Base-by-base conservation (phyloP, 2,329 filamentous ascomycete species). In the Knufia petricola region DNA sequence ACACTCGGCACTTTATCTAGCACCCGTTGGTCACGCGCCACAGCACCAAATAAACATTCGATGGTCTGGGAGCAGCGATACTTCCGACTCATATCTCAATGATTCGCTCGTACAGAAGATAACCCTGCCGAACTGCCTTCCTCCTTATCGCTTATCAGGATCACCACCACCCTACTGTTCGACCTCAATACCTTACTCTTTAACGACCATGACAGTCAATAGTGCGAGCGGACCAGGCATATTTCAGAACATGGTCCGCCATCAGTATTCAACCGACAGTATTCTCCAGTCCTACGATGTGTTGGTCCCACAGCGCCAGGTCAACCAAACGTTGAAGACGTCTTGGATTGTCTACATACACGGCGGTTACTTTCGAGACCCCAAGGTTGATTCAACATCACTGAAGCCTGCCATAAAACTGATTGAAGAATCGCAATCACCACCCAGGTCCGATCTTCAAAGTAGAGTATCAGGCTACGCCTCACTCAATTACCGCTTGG, bases 321-420 rank as follows among this genome's bases (percentile, higher is more conserved):
- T 6, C n/a, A 31, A 24, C 9, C 17, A 42, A n/a, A 20, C 24
- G 32, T 4, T 36, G 24, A 20, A 19, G 17, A 50, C 46, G 32
- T 55, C 50, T 36, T 59, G 57, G 56, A 36, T 59, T 24, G 24
- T 59, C 47, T 71, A 68, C 52, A 69, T 74, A 50, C 71, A 74
- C 55, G 71, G 71, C 37, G 71, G 71, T 47, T 71, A 69, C 55
- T 74, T 71, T 66, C 65, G 71, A 37, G 71, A 73, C 52, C 69
- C 70, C 43, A 59, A 56, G 9, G 60, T 69, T 31, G 66, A 64
- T 10, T 59, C 65, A 2, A 48, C 54, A 6, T 60, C 61, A 1
- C 67, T 73, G 52, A 52, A 61, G 7, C 60, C 62, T 3, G 63
- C 69, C 2, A 56, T 65, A 26, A 57, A 60, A 1, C 61, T 70